A percentile compares a stretch with the other conserved stretches of the same genome.
Evolutionary conservation across 2,329 filamentous ascomycete species (phyloP).

Genomic region (Calonectria ilicicola): DNA sequence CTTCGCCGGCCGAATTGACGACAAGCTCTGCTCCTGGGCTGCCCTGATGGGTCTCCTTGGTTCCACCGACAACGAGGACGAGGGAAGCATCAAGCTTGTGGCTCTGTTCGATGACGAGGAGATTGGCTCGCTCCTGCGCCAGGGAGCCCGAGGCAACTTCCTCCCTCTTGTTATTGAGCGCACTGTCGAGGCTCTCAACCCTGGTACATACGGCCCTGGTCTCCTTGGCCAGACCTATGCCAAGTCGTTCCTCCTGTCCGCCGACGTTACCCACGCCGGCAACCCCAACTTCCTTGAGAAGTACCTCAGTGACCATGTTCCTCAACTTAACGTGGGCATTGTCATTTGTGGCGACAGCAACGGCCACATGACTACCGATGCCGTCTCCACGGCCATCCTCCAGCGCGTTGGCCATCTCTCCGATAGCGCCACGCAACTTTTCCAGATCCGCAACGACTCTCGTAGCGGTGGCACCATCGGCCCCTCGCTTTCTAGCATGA

Average conservation of each 20-base stretch:
- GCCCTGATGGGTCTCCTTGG: slow-evolving; percentile 87
- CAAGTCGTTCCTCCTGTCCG: slow-evolving; percentile 90
- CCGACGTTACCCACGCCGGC: slow-evolving; percentile 93
- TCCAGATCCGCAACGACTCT: slow-evolving; percentile 95
- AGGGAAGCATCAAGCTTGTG: slow-evolving; percentile 86
- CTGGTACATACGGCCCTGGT: slow-evolving; percentile 65
- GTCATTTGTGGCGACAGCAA: slow-evolving; percentile 86
- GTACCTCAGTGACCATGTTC: slow-evolving; percentile 88
- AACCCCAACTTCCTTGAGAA: slow-evolving; percentile 91
- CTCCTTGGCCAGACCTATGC: slow-evolving; percentile 86
- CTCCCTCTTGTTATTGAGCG: slow-evolving; percentile 85
- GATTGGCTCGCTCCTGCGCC: slow-evolving; percentile 89
- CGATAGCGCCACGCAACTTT: slow-evolving; percentile 81
- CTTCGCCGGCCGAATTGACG: slow-evolving; percentile 94
- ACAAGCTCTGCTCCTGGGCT: slow-evolving; percentile 96
- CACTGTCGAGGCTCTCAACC: slow-evolving; percentile 76
- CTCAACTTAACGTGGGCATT: slow-evolving; percentile 89
- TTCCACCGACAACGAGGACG: slow-evolving; percentile 65
- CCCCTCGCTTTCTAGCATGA: slow-evolving; percentile 83
- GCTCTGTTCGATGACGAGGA: slow-evolving; percentile 98
- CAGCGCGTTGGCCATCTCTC: slow-evolving; percentile 81
- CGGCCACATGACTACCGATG: slow-evolving; percentile 96
- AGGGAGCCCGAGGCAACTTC: slow-evolving; percentile 92
- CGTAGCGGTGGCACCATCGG: slow-evolving; percentile 95
- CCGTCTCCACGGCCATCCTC: slow-evolving; percentile 84